Evolutionary conservation across 495 filamentous ascomycete genomes (phyloP), one percentile per base, ranked within the genome.

Genomic region (Penicillium flavigenum): DNA sequence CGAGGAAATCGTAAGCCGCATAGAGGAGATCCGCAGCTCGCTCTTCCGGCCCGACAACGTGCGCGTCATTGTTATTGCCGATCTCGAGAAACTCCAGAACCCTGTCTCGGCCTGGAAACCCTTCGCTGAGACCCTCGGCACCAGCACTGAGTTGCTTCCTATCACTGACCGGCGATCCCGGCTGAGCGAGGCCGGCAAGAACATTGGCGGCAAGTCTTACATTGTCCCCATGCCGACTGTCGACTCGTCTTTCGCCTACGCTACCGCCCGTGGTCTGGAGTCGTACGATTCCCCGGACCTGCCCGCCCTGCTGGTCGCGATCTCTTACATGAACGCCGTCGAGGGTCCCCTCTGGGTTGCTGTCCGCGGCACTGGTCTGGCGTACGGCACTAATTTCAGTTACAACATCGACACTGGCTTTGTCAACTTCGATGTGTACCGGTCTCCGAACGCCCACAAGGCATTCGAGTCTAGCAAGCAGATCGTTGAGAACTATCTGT

Each of bases 271-370:
- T 19, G 94, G 94, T 41, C 83, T 92, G 2, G 78, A 82, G 43
- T 88, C 85, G 1, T 91, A 87, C 65, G 78, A 82, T 42, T 86
- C 96, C 63, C 90, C 91, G 1, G 78, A 80, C 24, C 76, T 98
- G 12, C 92, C 94, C 2, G 87, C 95, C 2, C 77, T 94, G 47
- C 80, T 96, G 60, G 90, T 98, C 10, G 93, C 92, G 1, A 82
- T 88, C 31, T 82, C 91, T 11, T 98, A 96, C 70, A 87, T 99
- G 58, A 92, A 96, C 61, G 86, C 91, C 0, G 88, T 94, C 17
- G 95, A 98, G 74, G 94, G 94, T 2, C 95, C 94, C 5, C 82
- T 98, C 22, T 98, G 93, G 92, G 85, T 85, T 57, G 90, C 90
- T 3, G 86, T 96, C 49, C 91, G 94, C 39, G 94, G 94, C 42